Percentiles rank a stretch among this genome's conserved stretches.
Evolutionary conservation across 208 protist species (phyloP).

Genomic region (Leishmania tropica): DNA sequence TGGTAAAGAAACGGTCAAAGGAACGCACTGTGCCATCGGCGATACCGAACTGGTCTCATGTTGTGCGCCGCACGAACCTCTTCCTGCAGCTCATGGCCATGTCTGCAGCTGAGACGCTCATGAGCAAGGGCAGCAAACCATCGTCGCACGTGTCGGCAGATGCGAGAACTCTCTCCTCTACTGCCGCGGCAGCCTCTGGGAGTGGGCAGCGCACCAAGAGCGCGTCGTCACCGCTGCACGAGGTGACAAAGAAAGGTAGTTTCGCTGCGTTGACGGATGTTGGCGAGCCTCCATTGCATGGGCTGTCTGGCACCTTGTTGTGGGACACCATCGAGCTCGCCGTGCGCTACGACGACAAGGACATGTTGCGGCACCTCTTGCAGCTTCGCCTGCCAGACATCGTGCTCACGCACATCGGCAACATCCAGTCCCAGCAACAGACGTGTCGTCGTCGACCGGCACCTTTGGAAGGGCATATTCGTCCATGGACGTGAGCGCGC

Average conservation of each 20-base stretch:
- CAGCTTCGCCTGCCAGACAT: slow-evolving; percentile 38
- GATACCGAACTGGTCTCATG: slow-evolving; percentile 49
- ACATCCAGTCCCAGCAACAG: slow-evolving; percentile 20
- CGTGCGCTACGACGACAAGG: slow-evolving; percentile 74
- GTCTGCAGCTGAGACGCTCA: slow-evolving; percentile 46
- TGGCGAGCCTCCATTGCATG: neutral
- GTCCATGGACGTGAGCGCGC: slow-evolving; percentile 11
- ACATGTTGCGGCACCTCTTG: slow-evolving; percentile 52
- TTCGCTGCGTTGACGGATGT: neutral
- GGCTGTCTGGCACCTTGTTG: slow-evolving; percentile 44
- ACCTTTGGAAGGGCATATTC: neutral
- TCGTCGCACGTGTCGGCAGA: neutral
- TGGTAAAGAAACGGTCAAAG: slow-evolving; percentile 4
- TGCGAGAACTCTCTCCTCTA: neutral
- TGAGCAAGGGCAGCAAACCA: slow-evolving; percentile 8
- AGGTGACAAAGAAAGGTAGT: neutral
- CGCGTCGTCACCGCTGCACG: neutral
- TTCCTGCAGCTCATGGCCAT: slow-evolving; percentile 60
- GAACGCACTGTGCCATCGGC: neutral
- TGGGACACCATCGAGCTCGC: slow-evolving; percentile 73
- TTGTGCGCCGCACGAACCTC: slow-evolving; percentile 41
- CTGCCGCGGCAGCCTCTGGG: neutral
- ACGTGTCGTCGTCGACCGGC: slow-evolving; percentile 8
- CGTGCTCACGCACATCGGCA: slow-evolving; percentile 25
- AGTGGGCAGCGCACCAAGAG: neutral